Base-by-base conservation (phyloP, 176 grass and related monocot species). In the Poa annua region DNA sequence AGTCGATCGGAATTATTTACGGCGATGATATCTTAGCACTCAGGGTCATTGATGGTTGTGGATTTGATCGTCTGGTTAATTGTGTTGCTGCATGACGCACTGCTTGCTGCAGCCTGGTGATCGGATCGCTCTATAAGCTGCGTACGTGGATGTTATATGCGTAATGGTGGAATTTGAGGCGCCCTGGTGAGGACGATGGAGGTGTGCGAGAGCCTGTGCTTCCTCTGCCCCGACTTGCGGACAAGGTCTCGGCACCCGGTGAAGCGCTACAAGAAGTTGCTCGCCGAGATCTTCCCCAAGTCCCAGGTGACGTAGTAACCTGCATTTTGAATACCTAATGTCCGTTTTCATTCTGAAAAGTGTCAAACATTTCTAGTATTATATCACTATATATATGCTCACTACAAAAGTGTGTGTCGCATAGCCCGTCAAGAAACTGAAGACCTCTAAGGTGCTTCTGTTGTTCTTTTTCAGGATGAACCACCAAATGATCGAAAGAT, bases 401-500 rank as follows among this genome's bases (percentile, higher is more conserved):
- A 11, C 66, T 84, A 25, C 17, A 56, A 44, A 25, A 15, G 41
- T 48, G 12, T 14, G 21, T 26, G n/a, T 16, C 21, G 19, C 8
- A 6, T 36, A 54, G n/a, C 7, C 47, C 16, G 11, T 55, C 14
- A 24, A 14, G 14, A 17, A 55, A 70, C n/a, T 51, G 45, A 80
- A 7, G 12, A 12, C 44, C 20, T 81, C 6, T 68, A 25, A 25
- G 12, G 34, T 66, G 15, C 47, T 35, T 35, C 20, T 64, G 24
- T 41, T 51, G 11, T 80, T 88, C 5, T 17, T 57, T 62, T 87
- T 78, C 79, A 98, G 96, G 96, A 98, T 50, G 96, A 95, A 90
- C 82, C 32, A 25, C 96, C 96, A 59, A 98, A 95, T 85, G 92
- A 95, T 68, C 89, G 96, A 45, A 92, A 98, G 79, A 98, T 98